Evolutionary conservation across 1,284 basidiomycete genomes (phyloP), one percentile per base, ranked within the genome.

Genomic region (Apiotrichum gracile): DNA sequence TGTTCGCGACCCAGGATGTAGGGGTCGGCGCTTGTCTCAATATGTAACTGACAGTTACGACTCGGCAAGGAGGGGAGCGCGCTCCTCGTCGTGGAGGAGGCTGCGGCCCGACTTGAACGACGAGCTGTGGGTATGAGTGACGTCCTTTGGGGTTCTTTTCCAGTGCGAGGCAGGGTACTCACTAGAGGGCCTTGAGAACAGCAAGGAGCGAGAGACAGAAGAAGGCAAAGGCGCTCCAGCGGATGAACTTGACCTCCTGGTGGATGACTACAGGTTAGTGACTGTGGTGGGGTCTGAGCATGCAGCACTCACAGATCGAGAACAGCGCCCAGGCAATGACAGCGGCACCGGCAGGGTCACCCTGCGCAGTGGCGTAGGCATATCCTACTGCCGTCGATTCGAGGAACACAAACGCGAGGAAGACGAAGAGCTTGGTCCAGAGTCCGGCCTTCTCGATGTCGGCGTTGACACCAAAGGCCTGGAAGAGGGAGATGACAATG

Each of bases 371-470:
- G 42, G 88, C 88, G 78, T 91, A 91, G 42, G 90, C 89, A 73
- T 97, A 96, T 1, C 88, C 87, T 8, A 86, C 88, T 0, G 89
- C 86, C 13, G 92, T 96, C 21, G 84, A 86, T 75, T 94, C 91
- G 60, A 97, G 85, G 85, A 96, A 94, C 78, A 96, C 82, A 89
- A 59, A 72, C 9, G 82, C 87, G 42, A 96, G 83, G 83, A 96
- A 94, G 54, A 93, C 91, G 62, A 93, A 88, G 64, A 91, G 83
- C 72, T 94, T 92, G 70, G 91, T 94, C 84, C 89, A 90, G 55
- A 92, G 76, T 25, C 91, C 91, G 1, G 90, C 84, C 39, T 74
- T 74, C 61, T 86, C 78, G 46, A 72, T 74, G 61, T 79, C 67
- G 0, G 87, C 83, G 70, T 92, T 81, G 55, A 85, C 83, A 60